Percentiles rank a stretch among this genome's conserved stretches.
Conservation (phyloP, 106 monocot species). For the Amphibolis antarctica region DNA sequence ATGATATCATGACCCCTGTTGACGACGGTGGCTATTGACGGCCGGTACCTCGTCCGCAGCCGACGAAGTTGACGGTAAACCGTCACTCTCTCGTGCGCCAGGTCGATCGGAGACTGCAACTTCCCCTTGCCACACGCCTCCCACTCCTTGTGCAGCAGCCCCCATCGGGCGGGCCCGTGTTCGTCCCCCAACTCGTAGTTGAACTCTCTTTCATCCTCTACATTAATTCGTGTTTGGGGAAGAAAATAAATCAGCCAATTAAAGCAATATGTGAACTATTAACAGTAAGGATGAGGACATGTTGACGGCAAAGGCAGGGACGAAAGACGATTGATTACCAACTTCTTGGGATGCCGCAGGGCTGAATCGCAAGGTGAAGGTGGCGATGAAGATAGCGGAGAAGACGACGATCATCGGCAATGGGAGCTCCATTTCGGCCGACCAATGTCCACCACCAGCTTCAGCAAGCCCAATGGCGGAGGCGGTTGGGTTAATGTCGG, state of each 20-base stretch:
- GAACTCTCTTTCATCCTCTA: conserved; percentile 42
- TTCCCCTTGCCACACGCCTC: conserved; percentile 12
- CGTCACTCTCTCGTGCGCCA: conserved; percentile 21
- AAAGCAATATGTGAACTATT: too few relatives aligned
- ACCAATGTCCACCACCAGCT: too few relatives aligned
- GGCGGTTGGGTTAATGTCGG: too few relatives aligned
- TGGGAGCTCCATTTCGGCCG: too few relatives aligned
- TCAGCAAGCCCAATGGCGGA: too few relatives aligned
- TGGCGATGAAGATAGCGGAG: background rate
- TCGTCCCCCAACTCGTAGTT: conserved; percentile 10
- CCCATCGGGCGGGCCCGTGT: conserved; percentile 45
- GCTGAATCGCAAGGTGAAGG: background rate
- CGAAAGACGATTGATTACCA: conserved; percentile 4
- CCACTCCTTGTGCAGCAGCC: conserved; percentile 40
- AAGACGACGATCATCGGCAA: background rate
- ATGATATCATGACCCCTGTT: conserved; percentile 70
- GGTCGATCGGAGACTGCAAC: conserved; percentile 67
- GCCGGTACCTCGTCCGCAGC: conserved; percentile 22
- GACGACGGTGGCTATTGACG: conserved; percentile 26
- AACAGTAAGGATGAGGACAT: too few relatives aligned
- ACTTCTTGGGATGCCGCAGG: conserved; percentile 16
- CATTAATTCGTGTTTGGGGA: too few relatives aligned
- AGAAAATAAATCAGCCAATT: too few relatives aligned
- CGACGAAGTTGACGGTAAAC: conserved; percentile 3
- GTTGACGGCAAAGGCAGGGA: too few relatives aligned